phyloP scores from a whole-genome alignment of 805 yeast genomes.

The Candida ulmi region DNA sequence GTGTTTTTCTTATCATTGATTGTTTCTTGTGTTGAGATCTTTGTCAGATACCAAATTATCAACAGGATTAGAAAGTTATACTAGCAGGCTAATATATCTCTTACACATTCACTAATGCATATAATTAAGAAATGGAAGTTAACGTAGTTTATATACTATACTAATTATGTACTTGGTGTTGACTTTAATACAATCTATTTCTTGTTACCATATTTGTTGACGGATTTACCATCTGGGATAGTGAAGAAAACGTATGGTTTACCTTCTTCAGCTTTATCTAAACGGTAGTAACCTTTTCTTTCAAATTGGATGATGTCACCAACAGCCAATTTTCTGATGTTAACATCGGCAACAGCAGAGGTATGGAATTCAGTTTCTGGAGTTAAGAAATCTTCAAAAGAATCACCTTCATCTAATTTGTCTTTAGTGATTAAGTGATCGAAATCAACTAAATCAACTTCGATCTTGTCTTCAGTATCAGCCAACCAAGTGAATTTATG shows the following conservation, averaged over 20 bases:
- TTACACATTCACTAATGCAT: too few relatives aligned
- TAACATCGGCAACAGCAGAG: conserved; percentile 72
- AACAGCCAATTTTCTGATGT: conserved; percentile 67
- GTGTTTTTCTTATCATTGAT: conserved; percentile 73
- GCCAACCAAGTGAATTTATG: conserved; percentile 96
- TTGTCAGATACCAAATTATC: conserved; percentile 50
- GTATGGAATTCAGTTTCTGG: conserved; percentile 81
- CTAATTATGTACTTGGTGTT: too few relatives aligned
- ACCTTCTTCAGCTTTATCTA: conserved; percentile 58
- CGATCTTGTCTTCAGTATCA: conserved; percentile 62
- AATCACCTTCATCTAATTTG: conserved; percentile 89
- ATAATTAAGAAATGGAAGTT: too few relatives aligned
- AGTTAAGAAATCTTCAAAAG: conserved; percentile 87
- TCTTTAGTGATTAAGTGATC: conserved; percentile 95
- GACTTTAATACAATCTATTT: conserved; percentile 30
- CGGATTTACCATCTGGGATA: conserved; percentile 92
- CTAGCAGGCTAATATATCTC: too few relatives aligned
- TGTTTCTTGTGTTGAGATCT: conserved; percentile 71
- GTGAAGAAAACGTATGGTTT: conserved; percentile 77
- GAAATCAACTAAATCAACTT: conserved; percentile 80
- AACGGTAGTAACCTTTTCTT: conserved; percentile 92
- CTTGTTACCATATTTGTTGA: conserved; percentile 71
- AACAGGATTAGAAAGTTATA: conserved; percentile 4
- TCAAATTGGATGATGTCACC: conserved; percentile 93
- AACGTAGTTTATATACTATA: too few relatives aligned